Base-by-base conservation (phyloP, 164 flowering plant genomes). In the Stephania yunnanensis region DNA sequence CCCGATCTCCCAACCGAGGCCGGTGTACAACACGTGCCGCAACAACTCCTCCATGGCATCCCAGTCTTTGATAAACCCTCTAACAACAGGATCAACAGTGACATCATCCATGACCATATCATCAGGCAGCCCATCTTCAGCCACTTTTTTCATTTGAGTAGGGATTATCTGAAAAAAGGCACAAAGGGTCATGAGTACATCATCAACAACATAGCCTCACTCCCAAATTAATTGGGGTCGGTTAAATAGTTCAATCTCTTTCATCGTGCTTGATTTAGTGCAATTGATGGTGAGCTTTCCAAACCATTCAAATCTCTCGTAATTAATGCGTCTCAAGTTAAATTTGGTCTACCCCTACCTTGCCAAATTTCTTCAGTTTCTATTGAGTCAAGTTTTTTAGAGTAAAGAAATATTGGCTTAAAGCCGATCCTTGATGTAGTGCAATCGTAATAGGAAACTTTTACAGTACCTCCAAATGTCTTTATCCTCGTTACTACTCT, bases 11-110 rank as follows among this genome's bases (percentile, higher is more conserved):
- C 99, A 96, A 48, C 94, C 99, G 73, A 96, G 91, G 42, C 93
- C 91, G 82, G 87, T 82, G 77, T 96, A 96, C 9, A 96, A 74
- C 71, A 96, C 92, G 84, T 96, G 90, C 61, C 83, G 87, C 78
- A 96, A 71, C 82, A 96, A 82, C 84, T 96, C 99, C 80, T 96
- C 99, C 88, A 96, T 88, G 22, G 98, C 98, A 87, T 96, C 99
- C 99, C 99, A 96, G 58, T 96, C 98, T 77, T 76, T 89, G 44
- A 94, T 83, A 81, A 87, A 88, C 48, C 98, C 99, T 74, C 94
- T 87, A 71, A 83, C 92, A 73, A 96, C 88, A 20, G 99, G 99
- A 81, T 96, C 97, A 74, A 91, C 84, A 74, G 76, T 74, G 46
- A 83, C 68, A 46, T 87, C 98, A 74, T 92, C 97, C 72, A 75